Conservation (phyloP, 495 filamentous ascomycete species). For the Lichenothelia convexa region DNA sequence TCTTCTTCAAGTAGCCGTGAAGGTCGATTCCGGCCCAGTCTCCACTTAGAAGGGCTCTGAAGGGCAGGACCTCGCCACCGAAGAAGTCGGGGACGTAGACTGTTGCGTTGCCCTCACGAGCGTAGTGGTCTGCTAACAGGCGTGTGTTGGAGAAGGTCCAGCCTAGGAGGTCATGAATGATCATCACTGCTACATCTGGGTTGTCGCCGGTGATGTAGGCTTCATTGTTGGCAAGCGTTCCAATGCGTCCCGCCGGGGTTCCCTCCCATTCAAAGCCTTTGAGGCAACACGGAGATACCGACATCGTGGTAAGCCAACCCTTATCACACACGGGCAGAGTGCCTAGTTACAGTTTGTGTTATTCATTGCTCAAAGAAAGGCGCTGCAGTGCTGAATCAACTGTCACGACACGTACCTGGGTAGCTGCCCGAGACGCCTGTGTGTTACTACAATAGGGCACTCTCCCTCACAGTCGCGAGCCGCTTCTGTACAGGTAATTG, state of each 20-base stretch:
- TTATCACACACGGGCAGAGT: too few species aligned
- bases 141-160: conserved; percentile 31
- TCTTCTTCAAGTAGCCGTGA: not conserved
- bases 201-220: conserved; percentile 18
- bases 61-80: conserved; percentile 10
- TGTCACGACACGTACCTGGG: too few species aligned
- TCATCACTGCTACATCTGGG: conserved; percentile 22
- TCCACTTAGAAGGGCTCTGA: conserved; percentile 7
- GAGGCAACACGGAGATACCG: conserved; percentile 11
- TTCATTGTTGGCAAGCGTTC: conserved; percentile 11
- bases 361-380: too few species aligned
- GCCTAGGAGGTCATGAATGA: conserved; percentile 32
- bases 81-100: conserved; percentile 33
- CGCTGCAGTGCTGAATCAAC: too few species aligned
- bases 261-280: conserved; percentile 18
- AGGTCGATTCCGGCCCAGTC: not conserved
- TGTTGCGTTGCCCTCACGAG: conserved; percentile 28
- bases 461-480: too few species aligned
- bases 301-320: too few species aligned
- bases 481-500: too few species aligned
- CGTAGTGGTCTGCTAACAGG: conserved; percentile 32
- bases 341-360: too few species aligned
- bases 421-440: too few species aligned
- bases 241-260: conserved; percentile 9
- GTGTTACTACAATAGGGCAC: too few species aligned